These are phyloP conservation scores for Hericium coralloides DNA, from an alignment of 768 basidiomycete species.

Conservation along the genomic window DNA sequence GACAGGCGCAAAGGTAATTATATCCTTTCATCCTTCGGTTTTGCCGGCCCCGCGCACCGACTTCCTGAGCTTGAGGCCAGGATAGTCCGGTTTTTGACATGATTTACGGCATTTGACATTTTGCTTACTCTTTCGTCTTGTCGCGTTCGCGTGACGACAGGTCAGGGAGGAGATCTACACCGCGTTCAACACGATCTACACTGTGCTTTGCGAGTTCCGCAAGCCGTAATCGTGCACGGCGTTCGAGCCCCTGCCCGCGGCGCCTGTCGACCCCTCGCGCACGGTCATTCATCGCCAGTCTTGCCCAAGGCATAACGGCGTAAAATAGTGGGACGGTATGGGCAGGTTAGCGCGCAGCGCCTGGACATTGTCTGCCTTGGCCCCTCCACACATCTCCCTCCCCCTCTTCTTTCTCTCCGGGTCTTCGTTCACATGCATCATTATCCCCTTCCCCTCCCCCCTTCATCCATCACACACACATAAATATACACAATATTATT, in stretches of 20 bases:
- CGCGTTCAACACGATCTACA: constrained; percentile 99
- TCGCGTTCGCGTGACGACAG: constrained; percentile 35
- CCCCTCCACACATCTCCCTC: not conserved
- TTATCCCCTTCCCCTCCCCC: not conserved
- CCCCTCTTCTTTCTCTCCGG: not conserved
- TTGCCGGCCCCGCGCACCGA: not conserved
- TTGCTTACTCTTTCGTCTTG: constrained; percentile 35
- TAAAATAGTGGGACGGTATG: not conserved
- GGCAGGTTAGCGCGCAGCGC: not conserved
- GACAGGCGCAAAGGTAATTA: constrained; percentile 92
- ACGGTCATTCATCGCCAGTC: not conserved
- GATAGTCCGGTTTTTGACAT: constrained; percentile 9
- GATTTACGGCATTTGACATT: constrained; percentile 14
- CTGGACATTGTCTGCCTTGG: not conserved
- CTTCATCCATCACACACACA: not conserved
- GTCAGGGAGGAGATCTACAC: constrained; percentile 99
- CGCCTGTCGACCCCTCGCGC: not conserved
- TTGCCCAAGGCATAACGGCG: not conserved
- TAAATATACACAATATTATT: not conserved
- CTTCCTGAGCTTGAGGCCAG: not conserved
- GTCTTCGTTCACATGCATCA: not conserved
- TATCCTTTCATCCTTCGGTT: constrained; percentile 5
- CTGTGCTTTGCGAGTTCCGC: constrained; percentile 91
- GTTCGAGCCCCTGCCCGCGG: not conserved
- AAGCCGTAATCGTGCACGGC: constrained; percentile 46